A percentile compares a stretch with the other conserved stretches of the same genome.
Evolutionary conservation across 306 rosid species (phyloP).

Genomic region (Amphicarpaea edgeworthii): DNA sequence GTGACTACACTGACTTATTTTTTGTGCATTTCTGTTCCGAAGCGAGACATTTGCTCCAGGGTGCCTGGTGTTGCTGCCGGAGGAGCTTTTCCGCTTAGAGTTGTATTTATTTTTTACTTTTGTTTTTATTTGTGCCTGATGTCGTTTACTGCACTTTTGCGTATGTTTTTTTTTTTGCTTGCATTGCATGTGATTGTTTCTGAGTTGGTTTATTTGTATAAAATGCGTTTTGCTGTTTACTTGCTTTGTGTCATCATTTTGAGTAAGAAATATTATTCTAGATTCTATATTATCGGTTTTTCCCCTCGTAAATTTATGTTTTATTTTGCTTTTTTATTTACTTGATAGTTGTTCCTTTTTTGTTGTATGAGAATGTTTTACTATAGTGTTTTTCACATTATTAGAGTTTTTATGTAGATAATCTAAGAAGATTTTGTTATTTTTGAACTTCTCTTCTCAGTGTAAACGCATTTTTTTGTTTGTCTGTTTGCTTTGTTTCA

Average conservation of each 20-base stretch:
- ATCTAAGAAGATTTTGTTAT: background rate
- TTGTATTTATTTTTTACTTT: background rate
- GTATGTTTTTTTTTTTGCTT: background rate
- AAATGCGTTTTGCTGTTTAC: background rate
- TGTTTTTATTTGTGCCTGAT: background rate
- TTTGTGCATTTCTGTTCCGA: background rate
- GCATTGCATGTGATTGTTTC: slow-evolving; percentile 36
- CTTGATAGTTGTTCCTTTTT: background rate
- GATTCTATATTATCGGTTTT: background rate
- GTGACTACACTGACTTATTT: background rate
- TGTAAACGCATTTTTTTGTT: background rate
- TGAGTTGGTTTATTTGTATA: background rate
- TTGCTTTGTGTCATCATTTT: background rate
- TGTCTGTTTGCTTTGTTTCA: background rate
- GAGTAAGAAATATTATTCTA: background rate
- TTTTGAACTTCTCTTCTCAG: too few species aligned
- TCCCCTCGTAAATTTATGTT: background rate
- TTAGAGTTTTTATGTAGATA: background rate
- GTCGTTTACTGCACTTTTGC: background rate
- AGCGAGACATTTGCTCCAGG: background rate
- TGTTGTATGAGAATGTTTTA: background rate
- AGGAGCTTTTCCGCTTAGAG: background rate
- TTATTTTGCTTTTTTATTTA: background rate
- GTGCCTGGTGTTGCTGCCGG: background rate
- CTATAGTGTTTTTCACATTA: background rate